Conservation (phyloP, 768 basidiomycete genomes). For the Podaxis sp. region DNA sequence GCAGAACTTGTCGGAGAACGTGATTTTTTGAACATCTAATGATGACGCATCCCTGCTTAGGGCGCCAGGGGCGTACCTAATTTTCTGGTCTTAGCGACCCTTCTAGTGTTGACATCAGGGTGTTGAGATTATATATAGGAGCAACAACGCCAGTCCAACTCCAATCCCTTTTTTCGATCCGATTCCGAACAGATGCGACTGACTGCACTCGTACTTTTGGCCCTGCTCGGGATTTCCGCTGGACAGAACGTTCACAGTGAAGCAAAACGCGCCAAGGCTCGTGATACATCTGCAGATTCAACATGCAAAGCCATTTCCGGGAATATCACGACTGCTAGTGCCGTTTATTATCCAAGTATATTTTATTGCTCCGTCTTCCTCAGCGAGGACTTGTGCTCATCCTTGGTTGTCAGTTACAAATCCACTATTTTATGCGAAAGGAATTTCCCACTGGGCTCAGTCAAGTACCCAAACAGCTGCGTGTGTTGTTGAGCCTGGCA, state of each 20-base stretch:
- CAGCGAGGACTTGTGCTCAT: not conserved
- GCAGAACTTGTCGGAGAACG: too few species aligned
- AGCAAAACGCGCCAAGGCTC: not conserved
- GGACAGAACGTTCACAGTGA: not conserved
- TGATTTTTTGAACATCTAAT: too few species aligned
- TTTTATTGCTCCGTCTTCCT: not conserved
- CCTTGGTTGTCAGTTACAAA: constrained; percentile 14
- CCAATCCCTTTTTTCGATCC: not conserved
- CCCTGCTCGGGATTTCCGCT: not conserved
- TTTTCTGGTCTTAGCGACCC: too few species aligned
- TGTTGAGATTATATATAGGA: too few species aligned
- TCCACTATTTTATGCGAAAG: constrained; percentile 29
- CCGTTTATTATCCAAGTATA: constrained; percentile 40
- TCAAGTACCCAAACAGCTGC: constrained; percentile 39
- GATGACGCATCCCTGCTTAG: too few species aligned
- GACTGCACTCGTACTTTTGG: not conserved
- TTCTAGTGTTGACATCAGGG: too few species aligned
- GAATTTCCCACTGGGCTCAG: constrained; percentile 46
- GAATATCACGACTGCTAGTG: constrained; percentile 37
- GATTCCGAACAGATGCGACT: not conserved
- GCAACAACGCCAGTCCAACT: not conserved
- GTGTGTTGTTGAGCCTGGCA: constrained; percentile 56
- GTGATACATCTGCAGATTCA: constrained; percentile 8
- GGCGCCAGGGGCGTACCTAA: too few species aligned
- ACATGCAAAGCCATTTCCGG: constrained; percentile 33